Evolutionary conservation across 228 moss, liverwort and hornwort species (phyloP), one percentile per base, ranked within the genome.

Genomic region (Sphagnum fallax): DNA sequence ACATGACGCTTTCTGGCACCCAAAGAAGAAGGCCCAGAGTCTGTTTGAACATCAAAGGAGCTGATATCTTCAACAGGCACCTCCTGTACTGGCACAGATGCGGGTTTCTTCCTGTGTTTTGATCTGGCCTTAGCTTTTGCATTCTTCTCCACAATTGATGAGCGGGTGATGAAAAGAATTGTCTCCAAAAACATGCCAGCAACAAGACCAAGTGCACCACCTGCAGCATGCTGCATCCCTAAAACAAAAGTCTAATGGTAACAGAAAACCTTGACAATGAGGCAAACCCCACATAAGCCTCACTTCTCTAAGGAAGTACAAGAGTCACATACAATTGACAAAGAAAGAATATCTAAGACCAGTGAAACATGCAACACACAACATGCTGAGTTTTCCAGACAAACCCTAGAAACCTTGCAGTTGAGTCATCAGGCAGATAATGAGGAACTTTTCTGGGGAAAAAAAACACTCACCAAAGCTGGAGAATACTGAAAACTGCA

Each of bases 171-270:
- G 16, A 93, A 98, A n/a, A 98, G 86, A 64, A 93, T 53, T 4
- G 90, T 92, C 78, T 98, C 92, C 60, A 98, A 66, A 4, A 94
- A 80, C 93, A 94, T 88, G 18, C 98, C 98, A 11, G 81, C 72
- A 52, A 98, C 90, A 6, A 98, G 75, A 53, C 94, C 98, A 65
- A 93, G 67, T 6, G 89, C 87, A 73, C 93, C 98, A 53, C 98
- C 94, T 9, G 87, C 87, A 50, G 83, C 93, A 64, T 98, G 94
- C 96, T 97, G 91, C 72, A 70, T 16, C 69, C 13, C 68, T 52
- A 77, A 48, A 0, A 32, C 32, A 32, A 32, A 32, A 32, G 32
- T 32, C 32, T 32, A 32, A 32, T 32, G 32, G 32, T 32, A 32
- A 6, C 13, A 51, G 6, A 47, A 65, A 16, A 61, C 5, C 6